Base-by-base conservation (phyloP, 495 filamentous ascomycete species). In the Parathielavia hyrcaniae region DNA sequence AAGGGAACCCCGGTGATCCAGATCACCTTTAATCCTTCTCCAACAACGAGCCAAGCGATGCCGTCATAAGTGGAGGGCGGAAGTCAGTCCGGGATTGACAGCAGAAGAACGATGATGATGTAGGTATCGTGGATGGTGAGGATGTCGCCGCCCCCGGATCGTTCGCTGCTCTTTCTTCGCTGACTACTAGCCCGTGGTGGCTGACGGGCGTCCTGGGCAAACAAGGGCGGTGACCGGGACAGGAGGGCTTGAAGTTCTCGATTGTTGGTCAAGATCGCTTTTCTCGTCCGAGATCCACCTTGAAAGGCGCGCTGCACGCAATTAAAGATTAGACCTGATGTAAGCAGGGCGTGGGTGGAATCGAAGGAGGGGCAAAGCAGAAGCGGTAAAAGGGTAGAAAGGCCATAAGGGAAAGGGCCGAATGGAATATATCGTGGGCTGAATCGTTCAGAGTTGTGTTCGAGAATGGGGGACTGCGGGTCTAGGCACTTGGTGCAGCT, bases 11-110 rank as follows among this genome's bases (percentile, higher is more conserved):
- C 55, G 61, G 57, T 54, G 58, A 61, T 62, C 68, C 67, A 68
- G 56, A 55, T 60, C 65, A 62, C 68, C 64, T 60, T 60, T 52
- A 57, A 64, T 63, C 65, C 67, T 64, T 65, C 67, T 71, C 69
- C 68, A 61, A 59, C 58, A 41, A 51, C 52, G 35, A 50, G 43
- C 43, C 47, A 49, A 35, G 52, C 44, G 57, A 43, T 51, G 47
- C 51, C 60, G 44, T 69, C 69, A 72, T 72, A 66, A 59, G 61
- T 54, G 46, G 35, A 19, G 32, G 48, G 32, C 41, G 47, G 39
- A 50, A 5, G 30, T 17, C 30, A 52, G 17, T 48, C 54, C 11
- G 23, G 22, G 30, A 50, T 61, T 12, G 52, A 45, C 34, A 22
- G 30, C 11, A 32, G 53, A 19, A 23, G 17, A n/a, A n/a, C n/a